Conservation (phyloP, 768 basidiomycete species). For the Macrocybe gigantea region DNA sequence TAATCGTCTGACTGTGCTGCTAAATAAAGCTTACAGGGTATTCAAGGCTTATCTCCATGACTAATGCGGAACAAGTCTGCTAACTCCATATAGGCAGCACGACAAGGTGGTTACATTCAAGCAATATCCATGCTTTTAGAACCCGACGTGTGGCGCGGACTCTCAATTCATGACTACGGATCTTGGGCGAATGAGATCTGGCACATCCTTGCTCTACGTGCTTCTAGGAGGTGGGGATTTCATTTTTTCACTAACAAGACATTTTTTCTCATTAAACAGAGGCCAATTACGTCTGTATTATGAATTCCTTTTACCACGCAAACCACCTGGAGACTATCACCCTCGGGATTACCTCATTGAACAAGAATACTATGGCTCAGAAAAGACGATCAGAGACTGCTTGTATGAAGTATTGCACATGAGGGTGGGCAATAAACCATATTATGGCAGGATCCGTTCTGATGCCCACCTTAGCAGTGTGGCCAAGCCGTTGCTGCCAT, state of each 20-base stretch:
- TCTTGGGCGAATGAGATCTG: constrained; percentile 74
- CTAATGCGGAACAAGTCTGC: background rate
- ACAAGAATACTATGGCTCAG: constrained; percentile 29
- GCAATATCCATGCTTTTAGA: constrained; percentile 60
- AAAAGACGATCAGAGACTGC: constrained; percentile 31
- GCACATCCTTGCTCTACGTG: constrained; percentile 66
- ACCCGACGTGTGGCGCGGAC: constrained; percentile 63
- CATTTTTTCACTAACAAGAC: constrained; percentile 1
- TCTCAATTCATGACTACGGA: constrained; percentile 60
- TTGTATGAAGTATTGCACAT: constrained; percentile 41
- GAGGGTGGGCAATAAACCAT: constrained; percentile 28
- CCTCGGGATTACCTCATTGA: constrained; percentile 54
- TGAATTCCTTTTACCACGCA: constrained; percentile 58
- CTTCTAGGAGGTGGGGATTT: constrained; percentile 55
- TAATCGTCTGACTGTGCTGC: constrained; percentile 49
- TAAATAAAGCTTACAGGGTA: constrained; percentile 71
- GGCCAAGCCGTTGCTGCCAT: constrained; percentile 59
- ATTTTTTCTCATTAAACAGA: constrained; percentile 24
- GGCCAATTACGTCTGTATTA: constrained; percentile 60
- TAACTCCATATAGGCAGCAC: constrained; percentile 42
- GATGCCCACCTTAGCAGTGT: constrained; percentile 29
- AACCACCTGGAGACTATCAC: constrained; percentile 50
- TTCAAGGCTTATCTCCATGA: background rate
- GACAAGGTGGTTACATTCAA: constrained; percentile 62
- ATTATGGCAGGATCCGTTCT: constrained; percentile 2